Evolutionary conservation across 164 flowering plant genomes (phyloP), one percentile per base, ranked within the genome.

Genomic region (Liquidambar formosana): DNA sequence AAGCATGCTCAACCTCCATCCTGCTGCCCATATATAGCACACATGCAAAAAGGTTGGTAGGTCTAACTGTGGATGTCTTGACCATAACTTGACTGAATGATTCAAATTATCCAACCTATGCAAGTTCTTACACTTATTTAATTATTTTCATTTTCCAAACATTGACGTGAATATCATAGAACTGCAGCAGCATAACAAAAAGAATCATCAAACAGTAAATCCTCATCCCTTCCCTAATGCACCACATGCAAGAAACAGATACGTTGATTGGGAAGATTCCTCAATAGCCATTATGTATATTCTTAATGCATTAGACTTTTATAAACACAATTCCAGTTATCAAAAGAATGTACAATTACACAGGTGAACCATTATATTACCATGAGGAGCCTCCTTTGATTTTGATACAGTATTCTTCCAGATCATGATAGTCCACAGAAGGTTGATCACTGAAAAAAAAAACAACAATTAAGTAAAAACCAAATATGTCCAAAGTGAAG

Each of bases 321-420:
- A 57, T 25, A 19, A 62, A 16, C 21, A 14, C 9, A 11, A 44
- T 45, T 15, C 14, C 18, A 2, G 14, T 53, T 26, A 5, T 51
- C 43, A 15, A 6, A 51, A 14, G 46, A 4, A 49, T 15, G 22
- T 18, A 28, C 28, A 10, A 11, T 3, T 53, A 6, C 26, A 9
- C 16, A 9, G 61, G 54, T 12, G 13, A 38, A 16, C 0, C 12
- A 16, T 9, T 33, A 25, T 41, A 1, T 68, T 51, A 79, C 79
- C 79, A 66, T 45, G 77, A 68, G 47, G 77, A 73, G 46, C 79
- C 66, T 70, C 82, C 82, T 53, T 73, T 76, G 2, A 79, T 54
- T 52, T 79, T 72, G 52, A 76, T 75, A 57, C 74, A 75, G 63
- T 64, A 71, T 1, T 70, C 75, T 52, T 65, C 69, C n/a, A 79